Evolutionary conservation across 805 yeast species (phyloP).

Genomic region (Clavispora santaluciae): DNA sequence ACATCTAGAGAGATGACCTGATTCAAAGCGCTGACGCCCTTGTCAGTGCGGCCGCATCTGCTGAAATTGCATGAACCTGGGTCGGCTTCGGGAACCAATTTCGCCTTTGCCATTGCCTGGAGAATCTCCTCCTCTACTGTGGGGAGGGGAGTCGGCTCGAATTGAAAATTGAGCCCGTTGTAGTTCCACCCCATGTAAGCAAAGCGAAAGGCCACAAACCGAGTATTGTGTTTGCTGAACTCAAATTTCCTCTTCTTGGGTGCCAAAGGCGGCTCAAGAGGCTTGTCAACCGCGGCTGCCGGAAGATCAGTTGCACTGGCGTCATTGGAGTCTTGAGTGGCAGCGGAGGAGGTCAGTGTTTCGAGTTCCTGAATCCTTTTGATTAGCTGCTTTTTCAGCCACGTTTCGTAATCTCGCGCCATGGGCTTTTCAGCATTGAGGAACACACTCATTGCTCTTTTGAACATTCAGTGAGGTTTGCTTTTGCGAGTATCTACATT

Average conservation of each 20-base stretch:
- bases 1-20: constrained; percentile 83
- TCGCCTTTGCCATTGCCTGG: constrained; percentile 64
- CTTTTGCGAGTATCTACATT: constrained; percentile 2
- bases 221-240: constrained; percentile 53
- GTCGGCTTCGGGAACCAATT: constrained; percentile 55
- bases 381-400: constrained; percentile 67
- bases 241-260: constrained; percentile 45
- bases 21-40: constrained; percentile 95
- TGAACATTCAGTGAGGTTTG: constrained; percentile 18
- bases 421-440: constrained; percentile 16
- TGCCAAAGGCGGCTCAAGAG: background rate
- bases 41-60: constrained; percentile 92
- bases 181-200: constrained; percentile 94
- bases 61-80: constrained; percentile 69
- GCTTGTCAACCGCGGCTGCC: background rate
- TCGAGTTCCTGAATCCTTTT: constrained; percentile 56
- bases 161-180: constrained; percentile 83
- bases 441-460: constrained; percentile 19
- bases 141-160: constrained; percentile 69
- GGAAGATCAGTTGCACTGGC: background rate
- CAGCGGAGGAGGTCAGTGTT: constrained; percentile 3
- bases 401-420: constrained; percentile 42
- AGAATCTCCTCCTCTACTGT: constrained; percentile 80
- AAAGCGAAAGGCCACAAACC: constrained; percentile 76
- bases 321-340: background rate